A percentile compares a stretch with the other conserved stretches of the same genome.
phyloP scores from a whole-genome alignment of 2,329 filamentous ascomycete genomes.

The Aureobasidium sp. region DNA sequence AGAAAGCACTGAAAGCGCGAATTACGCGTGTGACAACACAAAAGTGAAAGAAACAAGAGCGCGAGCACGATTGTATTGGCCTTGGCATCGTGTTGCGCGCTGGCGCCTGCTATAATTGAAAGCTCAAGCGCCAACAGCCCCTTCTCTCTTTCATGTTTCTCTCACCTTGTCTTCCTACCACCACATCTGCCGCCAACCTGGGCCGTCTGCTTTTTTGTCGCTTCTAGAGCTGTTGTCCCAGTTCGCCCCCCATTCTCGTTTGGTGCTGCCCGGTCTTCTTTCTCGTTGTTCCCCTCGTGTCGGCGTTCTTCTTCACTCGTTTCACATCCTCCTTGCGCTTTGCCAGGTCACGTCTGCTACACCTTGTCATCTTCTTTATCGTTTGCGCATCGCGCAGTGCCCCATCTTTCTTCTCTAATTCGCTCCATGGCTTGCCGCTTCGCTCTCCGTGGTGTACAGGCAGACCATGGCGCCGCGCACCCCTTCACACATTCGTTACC shows the following conservation, averaged over 20 bases:
- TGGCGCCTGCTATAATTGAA: background rate
- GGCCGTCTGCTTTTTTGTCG: background rate
- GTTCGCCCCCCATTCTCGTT: slow-evolving; percentile 1
- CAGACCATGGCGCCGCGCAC: background rate
- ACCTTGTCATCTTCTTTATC: background rate
- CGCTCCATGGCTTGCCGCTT: background rate
- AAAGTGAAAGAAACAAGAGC: background rate
- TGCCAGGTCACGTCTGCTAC: slow-evolving; percentile 2
- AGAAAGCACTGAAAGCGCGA: background rate
- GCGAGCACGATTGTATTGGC: background rate
- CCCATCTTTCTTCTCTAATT: background rate
- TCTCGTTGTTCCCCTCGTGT: background rate
- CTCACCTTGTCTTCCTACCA: background rate
- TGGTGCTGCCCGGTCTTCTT: slow-evolving; percentile 1
- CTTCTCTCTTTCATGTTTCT: background rate
- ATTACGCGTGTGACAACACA: background rate
- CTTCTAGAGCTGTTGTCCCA: slow-evolving; percentile 10
- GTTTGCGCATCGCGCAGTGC: slow-evolving; percentile 1
- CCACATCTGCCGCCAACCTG: background rate
- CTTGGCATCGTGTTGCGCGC: background rate
- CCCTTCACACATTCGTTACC: background rate
- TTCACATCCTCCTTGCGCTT: background rate
- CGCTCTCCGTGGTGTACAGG: background rate
- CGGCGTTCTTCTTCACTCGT: background rate
- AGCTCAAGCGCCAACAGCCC: background rate